phyloP scores from a whole-genome alignment of 805 yeast species.

The Kregervanrija fluxuum region DNA sequence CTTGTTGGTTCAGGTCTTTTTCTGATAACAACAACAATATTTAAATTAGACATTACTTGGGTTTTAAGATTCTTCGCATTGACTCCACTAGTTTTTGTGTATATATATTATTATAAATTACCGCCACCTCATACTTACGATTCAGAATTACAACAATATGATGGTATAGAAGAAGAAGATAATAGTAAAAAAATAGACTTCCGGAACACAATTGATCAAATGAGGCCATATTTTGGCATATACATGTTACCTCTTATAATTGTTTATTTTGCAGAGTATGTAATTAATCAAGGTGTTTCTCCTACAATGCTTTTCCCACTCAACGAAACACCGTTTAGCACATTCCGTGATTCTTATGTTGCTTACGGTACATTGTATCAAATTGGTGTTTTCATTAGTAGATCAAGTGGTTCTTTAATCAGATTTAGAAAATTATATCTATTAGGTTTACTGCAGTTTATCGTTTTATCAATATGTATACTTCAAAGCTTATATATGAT shows the following conservation, averaged over 20 bases:
- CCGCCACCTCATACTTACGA: slow-evolving; percentile 10
- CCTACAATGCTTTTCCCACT: slow-evolving; percentile 82
- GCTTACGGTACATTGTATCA: slow-evolving; percentile 87
- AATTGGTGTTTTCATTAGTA: slow-evolving; percentile 83
- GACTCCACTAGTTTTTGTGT: slow-evolving; percentile 24
- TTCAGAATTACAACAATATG: not conserved
- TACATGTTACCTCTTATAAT: slow-evolving; percentile 79
- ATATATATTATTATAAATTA: slow-evolving; percentile 21
- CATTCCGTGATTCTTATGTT: slow-evolving; percentile 82
- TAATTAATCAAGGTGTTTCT: slow-evolving; percentile 85
- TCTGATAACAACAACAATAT: slow-evolving; percentile 63
- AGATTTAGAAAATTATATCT: slow-evolving; percentile 52
- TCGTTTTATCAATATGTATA: slow-evolving; percentile 53
- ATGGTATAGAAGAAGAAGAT: not conserved
- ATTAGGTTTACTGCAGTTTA: slow-evolving; percentile 58
- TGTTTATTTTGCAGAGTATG: slow-evolving; percentile 81
- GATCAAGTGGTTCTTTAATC: slow-evolving; percentile 69
- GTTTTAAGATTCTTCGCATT: slow-evolving; percentile 52
- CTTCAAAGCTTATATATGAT: slow-evolving; percentile 56
- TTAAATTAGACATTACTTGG: slow-evolving; percentile 45
- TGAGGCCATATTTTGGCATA: slow-evolving; percentile 45
- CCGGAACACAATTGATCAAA: slow-evolving; percentile 20
- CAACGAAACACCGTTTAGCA: slow-evolving; percentile 57
- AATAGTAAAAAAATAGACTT: slow-evolving; percentile 13
- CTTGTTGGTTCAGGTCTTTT: slow-evolving; percentile 71